Percentiles rank a stretch among this genome's conserved stretches.
Conservation (phyloP, 108 stramenopile genomes). For the Cyclotella choctawhatcheeana region DNA sequence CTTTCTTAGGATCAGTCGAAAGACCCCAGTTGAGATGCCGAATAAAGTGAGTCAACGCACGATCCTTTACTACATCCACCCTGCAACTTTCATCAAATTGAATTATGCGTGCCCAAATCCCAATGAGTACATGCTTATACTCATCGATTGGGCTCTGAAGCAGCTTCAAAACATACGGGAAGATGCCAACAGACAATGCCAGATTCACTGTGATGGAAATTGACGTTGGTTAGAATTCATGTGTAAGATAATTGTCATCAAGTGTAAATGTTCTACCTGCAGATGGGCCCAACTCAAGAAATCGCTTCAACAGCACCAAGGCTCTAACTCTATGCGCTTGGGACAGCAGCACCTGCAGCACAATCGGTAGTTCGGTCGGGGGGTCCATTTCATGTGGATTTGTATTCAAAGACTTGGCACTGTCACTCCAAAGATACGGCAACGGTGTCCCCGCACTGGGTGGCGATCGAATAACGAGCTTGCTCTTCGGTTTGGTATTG, state of each 20-base stretch:
- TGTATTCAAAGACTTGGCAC: constrained; percentile 6
- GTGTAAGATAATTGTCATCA: not conserved
- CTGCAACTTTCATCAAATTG: constrained; percentile 91
- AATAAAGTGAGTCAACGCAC: constrained; percentile 87
- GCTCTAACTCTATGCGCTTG: constrained; percentile 94
- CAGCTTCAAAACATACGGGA: constrained; percentile 97
- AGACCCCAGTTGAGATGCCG: constrained; percentile 73
- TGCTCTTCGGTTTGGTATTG: constrained; percentile 38
- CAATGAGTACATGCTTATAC: constrained; percentile 89
- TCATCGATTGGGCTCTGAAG: constrained; percentile 88
- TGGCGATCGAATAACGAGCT: constrained; percentile 44
- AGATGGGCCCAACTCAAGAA: constrained; percentile 92
- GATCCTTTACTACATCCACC: constrained; percentile 92
- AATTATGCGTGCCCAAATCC: constrained; percentile 95
- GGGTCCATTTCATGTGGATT: constrained; percentile 64
- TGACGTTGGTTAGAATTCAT: not conserved
- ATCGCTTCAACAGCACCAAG: constrained; percentile 84
- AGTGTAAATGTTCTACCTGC: constrained; percentile 45
- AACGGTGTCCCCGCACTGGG: constrained; percentile 44
- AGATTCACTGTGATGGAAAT: constrained; percentile 75
- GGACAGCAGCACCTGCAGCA: constrained; percentile 94
- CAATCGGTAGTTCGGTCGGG: constrained; percentile 95
- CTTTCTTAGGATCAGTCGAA: not conserved
- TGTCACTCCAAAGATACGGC: constrained; percentile 36
- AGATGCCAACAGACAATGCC: constrained; percentile 94